Percentiles rank a stretch among this genome's conserved stretches.
Evolutionary conservation across 306 rosid species (phyloP).

Genomic region (Castanea mollissima): DNA sequence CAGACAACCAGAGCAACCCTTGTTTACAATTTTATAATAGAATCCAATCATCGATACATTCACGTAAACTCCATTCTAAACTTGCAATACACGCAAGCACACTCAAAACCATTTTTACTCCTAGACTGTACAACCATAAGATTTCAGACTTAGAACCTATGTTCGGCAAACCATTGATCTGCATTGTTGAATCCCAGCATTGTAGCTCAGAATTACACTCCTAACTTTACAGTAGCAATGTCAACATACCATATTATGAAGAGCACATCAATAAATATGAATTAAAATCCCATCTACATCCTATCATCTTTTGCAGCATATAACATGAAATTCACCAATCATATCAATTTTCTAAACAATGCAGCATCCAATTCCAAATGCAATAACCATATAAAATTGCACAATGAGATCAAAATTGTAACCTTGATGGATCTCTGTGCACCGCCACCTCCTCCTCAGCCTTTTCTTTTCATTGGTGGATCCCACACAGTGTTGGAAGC

Average conservation of each 20-base stretch:
- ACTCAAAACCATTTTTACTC: background rate
- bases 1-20: background rate
- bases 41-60: background rate
- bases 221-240: background rate
- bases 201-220: background rate
- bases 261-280: background rate
- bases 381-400: constrained; percentile 5
- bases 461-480: background rate
- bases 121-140: background rate
- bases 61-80: background rate
- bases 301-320: background rate
- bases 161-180: background rate
- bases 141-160: background rate
- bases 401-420: constrained; percentile 14
- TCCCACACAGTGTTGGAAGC: too few species aligned
- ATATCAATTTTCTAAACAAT: background rate
- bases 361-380: background rate
- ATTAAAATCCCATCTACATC: background rate
- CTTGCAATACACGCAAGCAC: background rate
- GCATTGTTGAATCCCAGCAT: background rate
- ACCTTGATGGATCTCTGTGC: constrained; percentile 89
- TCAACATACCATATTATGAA: background rate
- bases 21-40: background rate
- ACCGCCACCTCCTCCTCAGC: constrained; percentile 91
- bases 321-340: background rate